Base-by-base conservation (phyloP, 2,329 filamentous ascomycete genomes). In the Hypoxylon sp. region DNA sequence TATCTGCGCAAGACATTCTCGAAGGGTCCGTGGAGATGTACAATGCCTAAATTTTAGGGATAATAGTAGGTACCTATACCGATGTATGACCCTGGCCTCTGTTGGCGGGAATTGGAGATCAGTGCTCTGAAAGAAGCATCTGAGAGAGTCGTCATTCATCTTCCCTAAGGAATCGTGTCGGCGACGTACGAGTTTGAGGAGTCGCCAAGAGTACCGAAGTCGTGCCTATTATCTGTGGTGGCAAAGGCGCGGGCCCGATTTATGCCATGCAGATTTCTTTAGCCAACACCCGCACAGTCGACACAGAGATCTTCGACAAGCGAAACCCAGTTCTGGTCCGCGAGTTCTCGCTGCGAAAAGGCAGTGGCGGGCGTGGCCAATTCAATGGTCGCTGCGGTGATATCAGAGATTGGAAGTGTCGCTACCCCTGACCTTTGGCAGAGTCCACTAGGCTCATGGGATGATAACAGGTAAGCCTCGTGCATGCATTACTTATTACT, bases 201-300 rank as follows among this genome's bases (percentile, higher is more conserved):
- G 73, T 75, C 5, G 75, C 74, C 1, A 73, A 67, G 53, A 70
- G 68, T 22, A 65, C 61, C 2, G 70, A 71, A 40, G 65, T 69
- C n/a, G n/a, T n/a, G n/a, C n/a, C n/a, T n/a, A n/a, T n/a, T n/a
- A 91, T 93, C 68, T 87, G 88, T 3, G 90, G 90, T n/a, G 90
- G 90, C 0, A 85, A 83, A 40, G 90, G 90, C 18, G 90, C 90
- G 1, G 89, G 89, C 0, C 83, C 86, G 0, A 82, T 82, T 4
- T 92, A 90, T 64, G 90, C 88, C 7, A 88, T 91, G 4, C 89
- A 92, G 73, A 89, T 87, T 1, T 89, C 92, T 75, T 91, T 92
- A 89, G 92, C 90, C 1, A 92, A 93, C 72, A 92, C 90, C 1
- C 84, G 89, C 4, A 92, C 92, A 71, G 92, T 90, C 0, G 90